A percentile compares a stretch with the other conserved stretches of the same genome.
phyloP scores from a whole-genome alignment of 306 rosid genomes.

The Vicia villosa region DNA sequence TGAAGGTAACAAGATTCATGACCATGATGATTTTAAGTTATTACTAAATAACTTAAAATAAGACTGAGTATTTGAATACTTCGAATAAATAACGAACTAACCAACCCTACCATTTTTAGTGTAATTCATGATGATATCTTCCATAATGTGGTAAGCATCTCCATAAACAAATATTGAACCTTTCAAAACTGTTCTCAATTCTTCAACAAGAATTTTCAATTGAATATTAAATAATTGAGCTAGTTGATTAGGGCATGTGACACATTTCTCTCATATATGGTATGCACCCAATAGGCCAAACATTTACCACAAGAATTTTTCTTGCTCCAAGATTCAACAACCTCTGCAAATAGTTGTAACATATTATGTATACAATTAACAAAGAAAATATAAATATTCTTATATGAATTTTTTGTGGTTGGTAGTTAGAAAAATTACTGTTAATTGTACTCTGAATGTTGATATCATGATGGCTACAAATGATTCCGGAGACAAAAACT shows the following conservation, averaged over 20 bases:
- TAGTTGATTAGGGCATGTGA: slow-evolving; percentile 51
- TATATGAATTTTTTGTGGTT: no score
- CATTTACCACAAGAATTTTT: slow-evolving; percentile 59
- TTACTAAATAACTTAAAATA: no score
- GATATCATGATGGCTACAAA: slow-evolving; percentile 60
- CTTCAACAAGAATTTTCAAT: slow-evolving; percentile 51
- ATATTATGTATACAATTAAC: background rate
- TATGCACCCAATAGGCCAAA: slow-evolving; percentile 81
- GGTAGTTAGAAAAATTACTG: slow-evolving; percentile 40
- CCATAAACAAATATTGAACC: slow-evolving; percentile 64
- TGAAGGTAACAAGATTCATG: no score
- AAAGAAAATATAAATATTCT: no score
- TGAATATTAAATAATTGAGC: slow-evolving; percentile 56
- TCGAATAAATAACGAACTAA: background rate
- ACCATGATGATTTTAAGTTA: no score
- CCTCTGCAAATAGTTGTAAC: slow-evolving; percentile 46
- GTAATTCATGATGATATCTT: slow-evolving; percentile 28
- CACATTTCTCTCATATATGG: slow-evolving; percentile 70
- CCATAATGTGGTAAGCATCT: slow-evolving; percentile 42
- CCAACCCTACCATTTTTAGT: slow-evolving; percentile 36
- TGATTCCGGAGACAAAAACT: slow-evolving; percentile 49
- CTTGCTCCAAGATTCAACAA: slow-evolving; percentile 66
- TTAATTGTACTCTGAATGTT: slow-evolving; percentile 56
- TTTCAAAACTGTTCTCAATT: slow-evolving; percentile 41
- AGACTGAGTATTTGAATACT: background rate